Evolutionary conservation across 2,329 filamentous ascomycete species (phyloP).

Genomic region (Penicillium verrucosum): DNA sequence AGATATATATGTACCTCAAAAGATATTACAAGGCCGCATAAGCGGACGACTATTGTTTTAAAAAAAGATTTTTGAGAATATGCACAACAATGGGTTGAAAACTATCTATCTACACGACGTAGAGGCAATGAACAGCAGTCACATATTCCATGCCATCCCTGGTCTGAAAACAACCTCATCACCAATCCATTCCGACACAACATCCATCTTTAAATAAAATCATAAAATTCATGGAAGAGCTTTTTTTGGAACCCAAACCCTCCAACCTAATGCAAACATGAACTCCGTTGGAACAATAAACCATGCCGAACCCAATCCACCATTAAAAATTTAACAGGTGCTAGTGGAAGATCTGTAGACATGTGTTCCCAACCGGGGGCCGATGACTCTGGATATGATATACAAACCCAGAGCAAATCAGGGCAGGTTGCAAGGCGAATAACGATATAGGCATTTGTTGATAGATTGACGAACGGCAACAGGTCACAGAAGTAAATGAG

Average conservation of each 20-base stretch:
- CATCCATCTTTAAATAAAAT: constrained; percentile 6
- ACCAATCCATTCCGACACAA: neutral
- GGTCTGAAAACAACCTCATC: neutral
- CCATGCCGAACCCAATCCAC: constrained; percentile 8
- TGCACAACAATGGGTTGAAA: neutral
- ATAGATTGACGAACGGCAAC: constrained; percentile 10
- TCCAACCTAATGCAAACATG: constrained; percentile 10
- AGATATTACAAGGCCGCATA: too few species aligned
- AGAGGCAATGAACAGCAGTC: neutral
- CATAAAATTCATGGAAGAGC: constrained; percentile 11
- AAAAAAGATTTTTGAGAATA: neutral
- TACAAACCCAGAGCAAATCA: neutral
- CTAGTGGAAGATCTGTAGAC: constrained; percentile 8
- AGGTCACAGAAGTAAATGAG: constrained; percentile 5
- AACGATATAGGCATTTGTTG: constrained; percentile 6
- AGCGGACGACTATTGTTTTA: too few species aligned
- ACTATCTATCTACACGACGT: constrained; percentile 3
- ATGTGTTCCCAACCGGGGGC: constrained; percentile 3
- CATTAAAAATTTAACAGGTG: constrained; percentile 8
- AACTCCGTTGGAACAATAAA: constrained; percentile 10
- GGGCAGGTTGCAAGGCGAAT: constrained; percentile 5
- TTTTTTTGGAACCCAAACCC: constrained; percentile 11
- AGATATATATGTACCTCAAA: too few species aligned
- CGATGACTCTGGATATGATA: neutral
- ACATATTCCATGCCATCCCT: constrained; percentile 1